Evolutionary conservation across 1,139 yeast genomes (phyloP).

Genomic region (Pichia sp.): DNA sequence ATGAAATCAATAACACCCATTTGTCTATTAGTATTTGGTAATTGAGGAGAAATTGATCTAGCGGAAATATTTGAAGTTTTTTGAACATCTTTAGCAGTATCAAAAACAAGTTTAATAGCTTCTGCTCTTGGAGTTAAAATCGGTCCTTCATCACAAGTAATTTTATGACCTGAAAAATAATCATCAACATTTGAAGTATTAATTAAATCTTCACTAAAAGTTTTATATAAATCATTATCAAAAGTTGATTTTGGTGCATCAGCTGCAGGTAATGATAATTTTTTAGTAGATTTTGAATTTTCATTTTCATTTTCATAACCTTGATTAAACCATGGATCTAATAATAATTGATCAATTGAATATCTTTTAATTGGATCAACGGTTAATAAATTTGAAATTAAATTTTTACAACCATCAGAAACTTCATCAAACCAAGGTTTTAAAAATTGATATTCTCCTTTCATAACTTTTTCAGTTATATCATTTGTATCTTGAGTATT

Average conservation of each 20-base stretch:
- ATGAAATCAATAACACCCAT: conserved; percentile 1
- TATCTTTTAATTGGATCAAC: conserved; percentile 49
- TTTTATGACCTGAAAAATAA: conserved; percentile 19
- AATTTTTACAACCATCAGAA: conserved; percentile 44
- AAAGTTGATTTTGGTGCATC: conserved; percentile 25
- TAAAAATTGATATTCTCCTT: conserved; percentile 51
- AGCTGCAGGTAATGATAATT: conserved; percentile 20
- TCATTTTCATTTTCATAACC: conserved; percentile 24
- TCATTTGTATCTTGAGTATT: conserved; percentile 44
- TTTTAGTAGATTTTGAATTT: neutral
- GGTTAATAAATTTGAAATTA: conserved; percentile 47
- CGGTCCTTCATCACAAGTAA: conserved; percentile 15
- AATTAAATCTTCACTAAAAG: conserved; percentile 21
- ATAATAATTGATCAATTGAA: conserved; percentile 46
- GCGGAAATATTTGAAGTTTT: neutral
- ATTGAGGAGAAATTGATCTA: neutral
- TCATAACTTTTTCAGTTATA: conserved; percentile 52
- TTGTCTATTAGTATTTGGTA: neutral
- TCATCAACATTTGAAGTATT: conserved; percentile 17
- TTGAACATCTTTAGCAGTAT: conserved; percentile 25
- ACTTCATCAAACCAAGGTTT: conserved; percentile 65
- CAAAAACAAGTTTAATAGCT: conserved; percentile 30
- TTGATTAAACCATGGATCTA: conserved; percentile 47
- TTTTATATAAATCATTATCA: conserved; percentile 23
- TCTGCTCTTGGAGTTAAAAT: conserved; percentile 31